Evolutionary conservation across 2,329 filamentous ascomycete genomes (phyloP), one percentile per base, ranked within the genome.

Genomic region (Lecanoromycetidae sp.): DNA sequence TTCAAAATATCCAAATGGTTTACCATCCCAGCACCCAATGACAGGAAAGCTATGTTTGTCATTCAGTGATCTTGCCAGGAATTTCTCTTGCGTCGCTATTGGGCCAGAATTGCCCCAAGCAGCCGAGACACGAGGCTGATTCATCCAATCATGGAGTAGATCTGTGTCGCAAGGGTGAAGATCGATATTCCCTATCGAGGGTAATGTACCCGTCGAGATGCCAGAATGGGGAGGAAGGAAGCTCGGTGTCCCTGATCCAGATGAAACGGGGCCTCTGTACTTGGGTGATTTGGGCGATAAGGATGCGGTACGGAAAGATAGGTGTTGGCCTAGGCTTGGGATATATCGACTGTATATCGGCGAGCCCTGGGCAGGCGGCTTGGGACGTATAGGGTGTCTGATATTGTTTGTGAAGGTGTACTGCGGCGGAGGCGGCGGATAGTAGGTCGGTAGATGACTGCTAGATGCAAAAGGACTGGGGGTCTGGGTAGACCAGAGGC

Each of bases 1-100:
- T 68, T 98, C 91, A 61, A 98, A 95, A 62, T 93, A 98, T 0
- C 87, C 91, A 66, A 96, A 98, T 0, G 90, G 90, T 51, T 90
- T 82, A 9, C 87, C 88, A 57, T 96, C 87, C 85, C 90, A 98
- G 61, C 87, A 81, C 1, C 85, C 91, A 51, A 96, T 90, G 0
- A 82, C 87, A 0, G 91, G 91, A 63, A 96, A 94, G 7, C 81
- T 87, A 63, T 95, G 83, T 15, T 73, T 71, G 17, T 74, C 79
- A 10, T 71, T 71, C 9, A 96, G 66, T 0, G 75, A 79, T 2
- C 67, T 69, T 17, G 73, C 68, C 3, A 98, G 69, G 52, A 94
- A 93, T 2, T 74, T 66, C 57, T 79, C 73, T 55, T 84, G 80
- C 15, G 73, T 71, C 3, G 63, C 62, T 38, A 67, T 64, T 49